Percentiles rank a stretch among this genome's conserved stretches.
Evolutionary conservation across 768 basidiomycete genomes (phyloP).

Genomic region (Boletus coccyginus): DNA sequence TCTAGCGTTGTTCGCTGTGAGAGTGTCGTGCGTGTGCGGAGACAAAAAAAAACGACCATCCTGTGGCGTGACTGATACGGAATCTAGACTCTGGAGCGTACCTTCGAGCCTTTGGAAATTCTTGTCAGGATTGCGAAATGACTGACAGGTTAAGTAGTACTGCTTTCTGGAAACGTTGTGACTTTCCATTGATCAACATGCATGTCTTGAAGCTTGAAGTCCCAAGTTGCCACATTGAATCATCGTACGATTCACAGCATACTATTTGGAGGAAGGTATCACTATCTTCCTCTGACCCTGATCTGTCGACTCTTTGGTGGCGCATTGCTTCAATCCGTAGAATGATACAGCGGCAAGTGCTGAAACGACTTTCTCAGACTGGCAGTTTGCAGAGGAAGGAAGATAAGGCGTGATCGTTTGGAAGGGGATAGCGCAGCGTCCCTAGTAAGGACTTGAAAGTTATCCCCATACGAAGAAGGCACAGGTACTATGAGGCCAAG

Average conservation of each 20-base stretch:
- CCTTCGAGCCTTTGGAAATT: not conserved
- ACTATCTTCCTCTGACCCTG: too few relatives aligned
- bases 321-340: too few relatives aligned
- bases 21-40: not conserved
- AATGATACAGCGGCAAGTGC: too few relatives aligned
- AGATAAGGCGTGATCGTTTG: not conserved
- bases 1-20: not conserved
- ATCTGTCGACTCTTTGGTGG: too few relatives aligned
- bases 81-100: not conserved
- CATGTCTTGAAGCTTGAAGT: too few relatives aligned
- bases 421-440: too few relatives aligned
- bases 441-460: not conserved
- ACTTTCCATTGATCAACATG: too few relatives aligned
- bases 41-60: not conserved
- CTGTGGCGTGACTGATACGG: not conserved
- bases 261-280: too few relatives aligned
- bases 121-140: not conserved
- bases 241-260: too few relatives aligned
- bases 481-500: constrained; percentile 2
- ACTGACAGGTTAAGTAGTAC: too few relatives aligned
- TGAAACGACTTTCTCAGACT: not conserved
- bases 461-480: not conserved
- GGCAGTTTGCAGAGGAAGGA: not conserved
- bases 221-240: too few relatives aligned
- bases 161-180: too few relatives aligned